These are phyloP conservation scores for Tuber microsphaerosporum DNA, from an alignment of 495 filamentous ascomycete genomes.

Conservation along the genomic window DNA sequence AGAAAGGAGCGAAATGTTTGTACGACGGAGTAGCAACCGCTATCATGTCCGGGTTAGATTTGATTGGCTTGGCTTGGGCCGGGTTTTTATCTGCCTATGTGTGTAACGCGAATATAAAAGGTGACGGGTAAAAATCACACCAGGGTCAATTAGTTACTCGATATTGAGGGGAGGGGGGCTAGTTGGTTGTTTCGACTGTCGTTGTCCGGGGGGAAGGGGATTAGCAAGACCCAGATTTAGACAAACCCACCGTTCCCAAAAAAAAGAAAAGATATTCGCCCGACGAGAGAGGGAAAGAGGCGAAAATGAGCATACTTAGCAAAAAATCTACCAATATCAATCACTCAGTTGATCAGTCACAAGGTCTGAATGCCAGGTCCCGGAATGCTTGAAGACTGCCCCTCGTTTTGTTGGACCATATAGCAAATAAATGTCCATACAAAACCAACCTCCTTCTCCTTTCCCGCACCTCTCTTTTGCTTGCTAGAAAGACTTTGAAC, in stretches of 20 bases:
- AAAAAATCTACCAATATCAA: not conserved
- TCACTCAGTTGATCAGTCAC: not conserved
- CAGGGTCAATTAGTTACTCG: not conserved
- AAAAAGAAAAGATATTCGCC: not conserved
- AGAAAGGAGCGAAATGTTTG: not conserved
- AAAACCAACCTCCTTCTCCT: not conserved
- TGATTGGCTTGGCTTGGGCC: not conserved
- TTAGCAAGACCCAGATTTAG: not conserved
- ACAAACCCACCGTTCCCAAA: not conserved
- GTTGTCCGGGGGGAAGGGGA: not conserved
- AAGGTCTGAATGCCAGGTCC: not conserved
- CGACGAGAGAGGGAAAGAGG: not conserved
- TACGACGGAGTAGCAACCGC: not conserved
- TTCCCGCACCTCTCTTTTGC: not conserved
- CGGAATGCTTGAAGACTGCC: not conserved
- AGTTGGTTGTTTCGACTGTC: not conserved
- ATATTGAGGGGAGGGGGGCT: not conserved
- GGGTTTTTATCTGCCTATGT: not conserved
- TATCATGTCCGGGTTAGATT: not conserved
- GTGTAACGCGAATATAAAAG: not conserved
- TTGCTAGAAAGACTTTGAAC: conserved; percentile 1
- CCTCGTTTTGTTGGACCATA: not conserved
- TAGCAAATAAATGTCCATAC: conserved; percentile 1
- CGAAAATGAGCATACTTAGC: conserved; percentile 5
- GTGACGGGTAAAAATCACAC: not conserved